These are phyloP conservation scores for Mytilinidion resinicola DNA, from an alignment of 495 filamentous ascomycete genomes.

Conservation along the genomic window DNA sequence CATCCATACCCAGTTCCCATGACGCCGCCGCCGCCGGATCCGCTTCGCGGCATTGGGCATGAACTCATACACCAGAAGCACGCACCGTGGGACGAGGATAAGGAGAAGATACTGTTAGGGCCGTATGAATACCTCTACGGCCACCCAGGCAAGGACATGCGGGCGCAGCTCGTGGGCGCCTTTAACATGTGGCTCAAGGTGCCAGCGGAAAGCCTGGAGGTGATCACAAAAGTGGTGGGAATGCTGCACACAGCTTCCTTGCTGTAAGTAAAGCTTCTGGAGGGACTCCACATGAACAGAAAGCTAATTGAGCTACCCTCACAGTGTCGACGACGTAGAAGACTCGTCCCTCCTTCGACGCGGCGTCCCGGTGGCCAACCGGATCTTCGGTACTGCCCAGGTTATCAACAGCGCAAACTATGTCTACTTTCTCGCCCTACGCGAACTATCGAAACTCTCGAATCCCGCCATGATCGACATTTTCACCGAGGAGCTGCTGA, in stretches of 20 bases:
- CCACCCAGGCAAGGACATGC: constrained; percentile 88
- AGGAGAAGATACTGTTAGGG: constrained; percentile 62
- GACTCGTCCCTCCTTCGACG: constrained; percentile 75
- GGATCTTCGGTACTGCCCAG: constrained; percentile 90
- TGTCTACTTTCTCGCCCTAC: constrained; percentile 85
- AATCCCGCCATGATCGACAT: constrained; percentile 68
- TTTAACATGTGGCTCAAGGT: constrained; percentile 90
- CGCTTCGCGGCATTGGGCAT: constrained; percentile 19
- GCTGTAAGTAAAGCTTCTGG: constrained; percentile 42
- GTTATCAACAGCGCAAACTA: constrained; percentile 98
- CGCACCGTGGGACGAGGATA: constrained; percentile 33
- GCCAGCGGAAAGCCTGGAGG: constrained; percentile 63
- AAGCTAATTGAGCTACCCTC: constrained; percentile 8
- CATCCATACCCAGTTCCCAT: constrained; percentile 11
- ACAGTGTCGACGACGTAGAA: constrained; percentile 67
- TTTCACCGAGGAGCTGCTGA: constrained; percentile 82
- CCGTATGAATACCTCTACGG: constrained; percentile 83
- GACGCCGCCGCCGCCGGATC: constrained; percentile 24
- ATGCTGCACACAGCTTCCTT: constrained; percentile 94
- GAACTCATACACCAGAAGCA: constrained; percentile 23
- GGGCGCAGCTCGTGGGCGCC: constrained; percentile 74
- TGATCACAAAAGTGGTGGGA: constrained; percentile 81
- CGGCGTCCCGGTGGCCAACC: constrained; percentile 86
- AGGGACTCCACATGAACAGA: neutral
- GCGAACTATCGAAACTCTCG: constrained; percentile 61